Conservation (phyloP, 2,329 filamentous ascomycete genomes). For the Sordariomycetes sp. region DNA sequence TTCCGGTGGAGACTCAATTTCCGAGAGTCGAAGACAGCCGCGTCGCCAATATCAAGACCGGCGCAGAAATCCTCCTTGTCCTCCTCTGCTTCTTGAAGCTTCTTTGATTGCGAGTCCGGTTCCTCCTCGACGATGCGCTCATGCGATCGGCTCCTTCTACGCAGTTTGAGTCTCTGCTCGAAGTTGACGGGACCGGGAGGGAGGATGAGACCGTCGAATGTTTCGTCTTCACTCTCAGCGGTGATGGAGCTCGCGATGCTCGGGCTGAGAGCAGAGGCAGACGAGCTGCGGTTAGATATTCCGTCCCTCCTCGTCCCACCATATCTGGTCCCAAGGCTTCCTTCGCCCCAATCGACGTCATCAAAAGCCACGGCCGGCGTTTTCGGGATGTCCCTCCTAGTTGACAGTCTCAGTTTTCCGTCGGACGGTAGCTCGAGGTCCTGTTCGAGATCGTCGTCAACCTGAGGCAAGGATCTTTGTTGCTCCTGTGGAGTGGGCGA, state of each 20-base stretch:
- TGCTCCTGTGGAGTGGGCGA: slow-evolving; percentile 40
- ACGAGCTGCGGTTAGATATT: slow-evolving; percentile 74
- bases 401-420: slow-evolving; percentile 51
- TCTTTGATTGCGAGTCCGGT: slow-evolving; percentile 15
- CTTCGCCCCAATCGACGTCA: slow-evolving; percentile 89
- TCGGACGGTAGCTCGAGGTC: slow-evolving; percentile 61
- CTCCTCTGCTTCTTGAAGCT: slow-evolving; percentile 20
- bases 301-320: slow-evolving; percentile 72
- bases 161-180: slow-evolving; percentile 60
- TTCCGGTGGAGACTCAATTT: slow-evolving; percentile 85
- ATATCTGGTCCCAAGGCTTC: slow-evolving; percentile 80
- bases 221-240: slow-evolving; percentile 85
- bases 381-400: slow-evolving; percentile 45
- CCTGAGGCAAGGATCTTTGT: slow-evolving; percentile 10
- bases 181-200: slow-evolving; percentile 78
- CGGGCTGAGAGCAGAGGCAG: slow-evolving; percentile 78
- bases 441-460: slow-evolving; percentile 56
- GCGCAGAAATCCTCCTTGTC: slow-evolving; percentile 67
- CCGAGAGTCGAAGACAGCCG: slow-evolving; percentile 64
- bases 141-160: slow-evolving; percentile 48
- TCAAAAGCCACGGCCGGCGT: slow-evolving; percentile 50
- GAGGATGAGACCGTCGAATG: slow-evolving; percentile 76
- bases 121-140: slow-evolving; percentile 29
- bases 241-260: slow-evolving; percentile 87
- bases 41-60: slow-evolving; percentile 76